Percentiles rank a stretch among this genome's conserved stretches.
phyloP scores from a whole-genome alignment of 495 filamentous ascomycete genomes.

The Penicillium pulvis region DNA sequence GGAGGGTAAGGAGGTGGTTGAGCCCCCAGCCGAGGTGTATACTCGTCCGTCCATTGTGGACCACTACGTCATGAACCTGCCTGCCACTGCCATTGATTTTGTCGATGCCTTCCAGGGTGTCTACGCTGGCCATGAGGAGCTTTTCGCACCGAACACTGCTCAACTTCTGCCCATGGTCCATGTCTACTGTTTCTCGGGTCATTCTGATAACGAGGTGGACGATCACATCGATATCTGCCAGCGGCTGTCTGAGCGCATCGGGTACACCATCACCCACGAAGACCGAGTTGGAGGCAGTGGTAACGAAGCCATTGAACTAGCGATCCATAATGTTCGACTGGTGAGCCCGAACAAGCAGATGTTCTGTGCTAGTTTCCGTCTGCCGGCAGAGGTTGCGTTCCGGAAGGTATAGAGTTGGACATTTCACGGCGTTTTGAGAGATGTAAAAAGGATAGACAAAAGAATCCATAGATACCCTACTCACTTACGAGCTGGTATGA shows the following conservation, averaged over 20 bases:
- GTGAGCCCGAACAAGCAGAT: constrained; percentile 94
- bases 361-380: constrained; percentile 90
- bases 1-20: constrained; percentile 23
- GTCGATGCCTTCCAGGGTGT: constrained; percentile 81
- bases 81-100: constrained; percentile 83
- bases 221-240: constrained; percentile 67
- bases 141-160: constrained; percentile 63
- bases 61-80: constrained; percentile 98
- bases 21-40: constrained; percentile 46
- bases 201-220: constrained; percentile 67
- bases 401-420: constrained; percentile 23
- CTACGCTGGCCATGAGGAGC: constrained; percentile 65
- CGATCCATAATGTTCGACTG: constrained; percentile 76
- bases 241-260: constrained; percentile 64
- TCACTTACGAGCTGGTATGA: neutral
- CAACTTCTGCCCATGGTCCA: constrained; percentile 77
- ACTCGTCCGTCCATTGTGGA: constrained; percentile 67
- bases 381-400: constrained; percentile 84
- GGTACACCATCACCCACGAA: constrained; percentile 59
- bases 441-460: constrained; percentile 7
- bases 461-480: constrained; percentile 11
- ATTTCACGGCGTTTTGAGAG: constrained; percentile 20
- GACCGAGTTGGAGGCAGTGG: constrained; percentile 48
- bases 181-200: constrained; percentile 84
- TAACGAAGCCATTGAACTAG: constrained; percentile 55